Evolutionary conservation across 768 basidiomycete species (phyloP).

Genomic region (button mushroom (Agaricus bisporus)): DNA sequence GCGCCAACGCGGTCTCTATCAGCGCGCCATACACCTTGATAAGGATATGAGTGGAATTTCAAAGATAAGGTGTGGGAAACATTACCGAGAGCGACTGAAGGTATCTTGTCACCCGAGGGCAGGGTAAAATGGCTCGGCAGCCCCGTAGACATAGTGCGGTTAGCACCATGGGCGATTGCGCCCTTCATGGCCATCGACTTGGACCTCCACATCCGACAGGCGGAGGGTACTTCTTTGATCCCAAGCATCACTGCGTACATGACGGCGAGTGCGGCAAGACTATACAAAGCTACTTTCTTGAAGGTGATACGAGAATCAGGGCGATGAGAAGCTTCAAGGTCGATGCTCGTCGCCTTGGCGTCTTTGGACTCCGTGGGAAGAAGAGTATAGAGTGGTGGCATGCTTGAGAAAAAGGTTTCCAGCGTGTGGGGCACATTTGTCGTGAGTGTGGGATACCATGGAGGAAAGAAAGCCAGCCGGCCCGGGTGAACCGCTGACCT

Average conservation of each 20-base stretch:
- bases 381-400: slow-evolving; percentile 7
- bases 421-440: too few species aligned
- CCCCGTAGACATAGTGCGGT: slow-evolving; percentile 11
- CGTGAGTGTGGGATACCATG: too few species aligned
- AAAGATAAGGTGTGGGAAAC: background rate
- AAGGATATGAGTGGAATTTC: background rate
- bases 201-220: slow-evolving; percentile 3
- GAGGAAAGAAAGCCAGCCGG: too few species aligned
- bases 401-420: background rate
- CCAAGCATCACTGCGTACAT: slow-evolving; percentile 12
- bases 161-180: slow-evolving; percentile 4
- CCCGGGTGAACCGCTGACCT: too few species aligned
- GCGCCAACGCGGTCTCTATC: slow-evolving; percentile 50
- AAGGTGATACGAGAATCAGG: background rate
- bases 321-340: background rate
- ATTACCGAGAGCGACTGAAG: slow-evolving; percentile 48
- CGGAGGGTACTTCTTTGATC: slow-evolving; percentile 1
- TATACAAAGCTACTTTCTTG: slow-evolving; percentile 10
- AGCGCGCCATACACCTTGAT: slow-evolving; percentile 60
- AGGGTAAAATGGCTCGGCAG: slow-evolving; percentile 49
- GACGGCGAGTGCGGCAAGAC: slow-evolving; percentile 10
- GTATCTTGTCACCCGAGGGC: slow-evolving; percentile 64
- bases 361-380: slow-evolving; percentile 3
- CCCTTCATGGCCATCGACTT: background rate
- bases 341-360: background rate